phyloP scores from a whole-genome alignment of 495 filamentous ascomycete genomes.

The Daldinia decipiens region DNA sequence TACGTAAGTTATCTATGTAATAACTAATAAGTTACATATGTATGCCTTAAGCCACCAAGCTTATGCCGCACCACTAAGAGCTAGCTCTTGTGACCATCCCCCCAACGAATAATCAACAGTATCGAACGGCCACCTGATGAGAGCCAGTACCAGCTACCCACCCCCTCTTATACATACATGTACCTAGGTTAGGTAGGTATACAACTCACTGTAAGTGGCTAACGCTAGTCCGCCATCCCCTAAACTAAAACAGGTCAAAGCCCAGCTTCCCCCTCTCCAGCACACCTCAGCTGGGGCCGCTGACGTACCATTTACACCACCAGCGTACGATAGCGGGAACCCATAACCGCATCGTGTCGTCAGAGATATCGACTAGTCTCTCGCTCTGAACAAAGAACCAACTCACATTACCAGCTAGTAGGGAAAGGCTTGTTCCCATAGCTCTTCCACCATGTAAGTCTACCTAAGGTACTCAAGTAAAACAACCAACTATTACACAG shows the following conservation, averaged over 20 bases:
- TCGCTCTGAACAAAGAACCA: neutral
- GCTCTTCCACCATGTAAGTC: too few relatives aligned
- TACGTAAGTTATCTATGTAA: neutral
- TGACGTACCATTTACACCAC: conserved; percentile 41
- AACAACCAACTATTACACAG: neutral
- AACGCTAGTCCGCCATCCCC: conserved; percentile 14
- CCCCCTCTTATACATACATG: conserved; percentile 12
- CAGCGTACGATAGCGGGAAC: neutral
- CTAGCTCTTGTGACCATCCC: conserved; percentile 8
- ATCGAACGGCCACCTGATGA: neutral
- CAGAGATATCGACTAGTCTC: conserved; percentile 21
- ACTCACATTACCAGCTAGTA: neutral
- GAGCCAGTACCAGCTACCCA: neutral
- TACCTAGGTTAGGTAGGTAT: too few relatives aligned
- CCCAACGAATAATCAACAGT: conserved; percentile 11
- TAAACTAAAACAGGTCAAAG: conserved; percentile 26
- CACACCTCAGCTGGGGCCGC: conserved; percentile 7
- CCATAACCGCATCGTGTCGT: conserved; percentile 22
- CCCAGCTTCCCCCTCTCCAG: conserved; percentile 8
- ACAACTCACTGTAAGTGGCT: too few relatives aligned
- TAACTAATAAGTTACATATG: neutral
- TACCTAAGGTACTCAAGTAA: too few relatives aligned
- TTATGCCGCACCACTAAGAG: neutral
- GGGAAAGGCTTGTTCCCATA: neutral
- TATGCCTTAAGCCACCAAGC: neutral